Conservation (phyloP, 2,329 filamentous ascomycete species). For the Penicillium brevicompactum region DNA sequence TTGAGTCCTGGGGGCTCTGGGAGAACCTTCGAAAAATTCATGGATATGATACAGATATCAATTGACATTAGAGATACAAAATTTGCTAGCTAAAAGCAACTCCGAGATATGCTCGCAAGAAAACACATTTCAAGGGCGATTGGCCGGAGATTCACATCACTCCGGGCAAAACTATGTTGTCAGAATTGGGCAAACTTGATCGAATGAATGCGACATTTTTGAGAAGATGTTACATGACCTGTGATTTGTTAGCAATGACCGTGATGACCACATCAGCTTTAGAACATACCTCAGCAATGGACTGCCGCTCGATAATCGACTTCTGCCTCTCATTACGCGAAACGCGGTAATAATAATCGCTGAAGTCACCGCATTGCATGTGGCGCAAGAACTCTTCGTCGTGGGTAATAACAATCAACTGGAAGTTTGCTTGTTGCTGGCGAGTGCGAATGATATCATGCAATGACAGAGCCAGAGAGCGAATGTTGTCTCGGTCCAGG, state of each 20-base stretch:
- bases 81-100: background rate
- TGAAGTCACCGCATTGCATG: conserved; percentile 94
- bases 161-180: background rate
- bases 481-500: conserved; percentile 92
- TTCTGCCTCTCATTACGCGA: conserved; percentile 82
- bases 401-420: conserved; percentile 97
- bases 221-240: conserved; percentile 23
- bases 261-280: background rate
- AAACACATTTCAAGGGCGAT: background rate
- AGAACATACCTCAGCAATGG: conserved; percentile 51
- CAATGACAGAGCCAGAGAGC: conserved; percentile 79
- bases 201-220: background rate
- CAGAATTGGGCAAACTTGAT: background rate
- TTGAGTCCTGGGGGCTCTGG: too few relatives aligned
- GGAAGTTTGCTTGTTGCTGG: conserved; percentile 88
- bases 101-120: background rate
- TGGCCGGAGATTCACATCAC: background rate
- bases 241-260: conserved; percentile 6
- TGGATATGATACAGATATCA: background rate
- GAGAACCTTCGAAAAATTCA: too few relatives aligned
- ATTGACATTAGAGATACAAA: background rate
- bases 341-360: conserved; percentile 88
- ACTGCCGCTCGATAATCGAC: conserved; percentile 74
- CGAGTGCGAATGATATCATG: conserved; percentile 84
- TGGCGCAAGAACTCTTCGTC: conserved; percentile 92